Evolutionary conservation across 495 filamentous ascomycete species (phyloP).

Genomic region (Hypomontagnella submonticulosa): DNA sequence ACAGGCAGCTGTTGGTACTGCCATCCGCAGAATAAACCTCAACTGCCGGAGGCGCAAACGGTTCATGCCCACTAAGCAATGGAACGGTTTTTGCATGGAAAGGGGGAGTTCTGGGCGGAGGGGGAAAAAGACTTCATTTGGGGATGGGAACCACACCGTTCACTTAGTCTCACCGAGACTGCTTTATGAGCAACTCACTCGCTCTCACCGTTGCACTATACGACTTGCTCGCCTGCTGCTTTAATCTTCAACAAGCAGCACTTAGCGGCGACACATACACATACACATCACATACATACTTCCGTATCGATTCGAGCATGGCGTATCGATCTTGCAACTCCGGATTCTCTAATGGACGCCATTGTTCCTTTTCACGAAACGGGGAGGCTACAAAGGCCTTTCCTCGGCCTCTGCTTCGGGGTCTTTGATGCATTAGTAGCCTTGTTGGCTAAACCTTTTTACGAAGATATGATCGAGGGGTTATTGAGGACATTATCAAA

Average conservation of each 20-base stretch:
- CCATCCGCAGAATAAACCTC: slow-evolving; percentile 47
- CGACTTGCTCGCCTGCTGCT: slow-evolving; percentile 16
- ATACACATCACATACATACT: slow-evolving; percentile 5
- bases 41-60: slow-evolving; percentile 22
- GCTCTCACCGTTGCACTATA: slow-evolving; percentile 23
- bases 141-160: slow-evolving; percentile 19
- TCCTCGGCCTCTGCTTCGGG: slow-evolving; percentile 39
- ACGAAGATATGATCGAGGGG: slow-evolving; percentile 45
- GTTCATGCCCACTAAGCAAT: slow-evolving; percentile 32
- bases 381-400: slow-evolving; percentile 1
- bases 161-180: slow-evolving; percentile 22
- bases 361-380: not conserved
- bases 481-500: slow-evolving; percentile 34
- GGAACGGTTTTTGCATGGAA: slow-evolving; percentile 2
- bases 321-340: slow-evolving; percentile 24
- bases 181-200: slow-evolving; percentile 21
- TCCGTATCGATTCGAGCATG: slow-evolving; percentile 19
- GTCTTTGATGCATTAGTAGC: slow-evolving; percentile 37
- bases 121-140: slow-evolving; percentile 22
- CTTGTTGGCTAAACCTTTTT: slow-evolving; percentile 38
- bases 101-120: slow-evolving; percentile 11
- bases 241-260: slow-evolving; percentile 5
- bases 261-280: slow-evolving; percentile 4
- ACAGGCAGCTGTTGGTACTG: slow-evolving; percentile 53
- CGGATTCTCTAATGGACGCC: slow-evolving; percentile 19